Percentiles rank a stretch among this genome's conserved stretches.
Evolutionary conservation across 2,329 filamentous ascomycete species (phyloP).

Genomic region (Exserohilum turcica): DNA sequence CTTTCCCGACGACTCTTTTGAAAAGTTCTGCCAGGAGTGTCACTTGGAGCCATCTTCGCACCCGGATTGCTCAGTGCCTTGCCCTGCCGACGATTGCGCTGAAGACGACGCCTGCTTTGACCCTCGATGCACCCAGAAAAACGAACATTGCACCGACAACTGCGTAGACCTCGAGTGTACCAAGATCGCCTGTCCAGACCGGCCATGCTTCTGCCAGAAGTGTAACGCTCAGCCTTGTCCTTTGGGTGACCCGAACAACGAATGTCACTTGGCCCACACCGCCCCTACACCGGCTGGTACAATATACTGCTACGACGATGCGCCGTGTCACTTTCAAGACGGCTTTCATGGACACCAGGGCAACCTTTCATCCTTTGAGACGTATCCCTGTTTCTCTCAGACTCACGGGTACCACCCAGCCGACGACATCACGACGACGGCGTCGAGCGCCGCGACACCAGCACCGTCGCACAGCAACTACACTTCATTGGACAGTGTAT

Average conservation of each 20-base stretch:
- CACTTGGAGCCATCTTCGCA: constrained; percentile 36
- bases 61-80: constrained; percentile 26
- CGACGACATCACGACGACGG: constrained; percentile 27
- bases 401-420: constrained; percentile 24
- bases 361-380: constrained; percentile 33
- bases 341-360: constrained; percentile 30
- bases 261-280: constrained; percentile 43
- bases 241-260: constrained; percentile 35
- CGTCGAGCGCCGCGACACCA: constrained; percentile 37
- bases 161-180: constrained; percentile 46
- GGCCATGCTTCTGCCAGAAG: constrained; percentile 44
- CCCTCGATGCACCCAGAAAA: constrained; percentile 40
- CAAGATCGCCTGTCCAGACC: constrained; percentile 36
- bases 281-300: constrained; percentile 37
- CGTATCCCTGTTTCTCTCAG: constrained; percentile 40
- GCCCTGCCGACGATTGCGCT: constrained; percentile 39
- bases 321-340: constrained; percentile 43
- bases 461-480: constrained; percentile 40
- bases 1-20: constrained; percentile 43
- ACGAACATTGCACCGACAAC: constrained; percentile 36
- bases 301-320: constrained; percentile 44
- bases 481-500: constrained; percentile 38
- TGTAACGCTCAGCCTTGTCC: constrained; percentile 41
- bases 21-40: constrained; percentile 45
- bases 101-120: constrained; percentile 44